Conservation (phyloP, 192 early-diverging fungal genomes). For the Coemansia sp. region DNA sequence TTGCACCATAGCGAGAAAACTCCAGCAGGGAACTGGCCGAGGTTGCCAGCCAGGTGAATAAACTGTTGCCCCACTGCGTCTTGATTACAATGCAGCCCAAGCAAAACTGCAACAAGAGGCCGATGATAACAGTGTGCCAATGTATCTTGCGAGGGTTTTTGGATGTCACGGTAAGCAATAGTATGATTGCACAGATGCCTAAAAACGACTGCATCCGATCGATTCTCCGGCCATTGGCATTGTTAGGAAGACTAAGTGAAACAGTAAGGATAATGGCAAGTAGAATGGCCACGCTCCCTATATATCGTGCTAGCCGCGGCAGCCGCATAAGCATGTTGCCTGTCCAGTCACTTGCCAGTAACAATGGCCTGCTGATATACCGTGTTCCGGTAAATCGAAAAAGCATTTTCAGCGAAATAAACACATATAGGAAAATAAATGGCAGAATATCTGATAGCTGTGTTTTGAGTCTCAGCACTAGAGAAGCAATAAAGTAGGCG, state of each 20-base stretch:
- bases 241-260: slow-evolving; percentile 32
- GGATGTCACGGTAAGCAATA: slow-evolving; percentile 56
- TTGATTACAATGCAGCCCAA: slow-evolving; percentile 77
- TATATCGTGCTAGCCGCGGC: slow-evolving; percentile 48
- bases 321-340: slow-evolving; percentile 25
- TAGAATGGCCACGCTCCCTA: slow-evolving; percentile 54
- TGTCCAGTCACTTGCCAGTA: neutral
- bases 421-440: slow-evolving; percentile 52
- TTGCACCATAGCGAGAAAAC: slow-evolving; percentile 65
- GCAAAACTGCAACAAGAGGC: slow-evolving; percentile 71
- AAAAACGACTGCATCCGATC: slow-evolving; percentile 73
- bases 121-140: slow-evolving; percentile 72
- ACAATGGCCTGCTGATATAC: slow-evolving; percentile 21
- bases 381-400: slow-evolving; percentile 42
- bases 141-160: slow-evolving; percentile 62
- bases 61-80: slow-evolving; percentile 64
- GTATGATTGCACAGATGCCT: slow-evolving; percentile 63
- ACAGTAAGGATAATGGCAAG: slow-evolving; percentile 58
- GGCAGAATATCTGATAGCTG: slow-evolving; percentile 54
- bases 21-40: slow-evolving; percentile 61
- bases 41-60: slow-evolving; percentile 69
- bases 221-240: slow-evolving; percentile 56
- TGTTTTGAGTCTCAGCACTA: slow-evolving; percentile 54
- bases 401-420: slow-evolving; percentile 55
- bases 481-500: slow-evolving; percentile 63